Conservation (phyloP, 805 yeast genomes). For the Candida nonsorbophila region DNA sequence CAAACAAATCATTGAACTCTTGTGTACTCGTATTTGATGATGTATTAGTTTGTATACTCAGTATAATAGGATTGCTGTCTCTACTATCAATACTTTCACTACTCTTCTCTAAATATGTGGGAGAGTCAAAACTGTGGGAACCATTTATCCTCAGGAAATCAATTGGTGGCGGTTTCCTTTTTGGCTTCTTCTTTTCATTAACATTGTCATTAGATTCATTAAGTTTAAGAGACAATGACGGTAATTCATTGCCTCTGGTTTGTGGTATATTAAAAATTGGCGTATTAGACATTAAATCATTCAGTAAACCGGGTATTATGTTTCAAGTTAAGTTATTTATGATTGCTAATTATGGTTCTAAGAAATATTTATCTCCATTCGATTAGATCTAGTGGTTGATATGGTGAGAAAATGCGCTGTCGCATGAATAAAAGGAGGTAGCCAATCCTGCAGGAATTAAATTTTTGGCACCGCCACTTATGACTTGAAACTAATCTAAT, state of each 20-base stretch:
- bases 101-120: conserved; percentile 1
- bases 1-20: too few relatives aligned
- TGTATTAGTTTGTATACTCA: neutral
- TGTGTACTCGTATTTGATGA: neutral
- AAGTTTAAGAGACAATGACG: neutral
- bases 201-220: too few relatives aligned
- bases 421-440: too few relatives aligned
- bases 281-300: conserved; percentile 6
- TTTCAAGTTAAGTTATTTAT: too few relatives aligned
- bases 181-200: conserved; percentile 6
- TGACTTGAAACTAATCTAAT: too few relatives aligned
- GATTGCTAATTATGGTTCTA: too few relatives aligned
- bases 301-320: too few relatives aligned
- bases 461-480: too few relatives aligned
- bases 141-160: conserved; percentile 32
- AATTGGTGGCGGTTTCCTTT: conserved; percentile 40
- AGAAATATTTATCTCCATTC: too few relatives aligned
- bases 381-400: too few relatives aligned
- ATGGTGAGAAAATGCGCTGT: too few relatives aligned
- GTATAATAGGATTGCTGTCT: neutral
- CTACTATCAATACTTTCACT: neutral
- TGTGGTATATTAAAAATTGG: conserved; percentile 5
- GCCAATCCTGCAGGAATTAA: too few relatives aligned
- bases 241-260: conserved; percentile 1
- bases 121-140: conserved; percentile 9